Evolutionary conservation across 108 stramenopile genomes (phyloP).

Genomic region (Cylindrotheca fusiformis): DNA sequence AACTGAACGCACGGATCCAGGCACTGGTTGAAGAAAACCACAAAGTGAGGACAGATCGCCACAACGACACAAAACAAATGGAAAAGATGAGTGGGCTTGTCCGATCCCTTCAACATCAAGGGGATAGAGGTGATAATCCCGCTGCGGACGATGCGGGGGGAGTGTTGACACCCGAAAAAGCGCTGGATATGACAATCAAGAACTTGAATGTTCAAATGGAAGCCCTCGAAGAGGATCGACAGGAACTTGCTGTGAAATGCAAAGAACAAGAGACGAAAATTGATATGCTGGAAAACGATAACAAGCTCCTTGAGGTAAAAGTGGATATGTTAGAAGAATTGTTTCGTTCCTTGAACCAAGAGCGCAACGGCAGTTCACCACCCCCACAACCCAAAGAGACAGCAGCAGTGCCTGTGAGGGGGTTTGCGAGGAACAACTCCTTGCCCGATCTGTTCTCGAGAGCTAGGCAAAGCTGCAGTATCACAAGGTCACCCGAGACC

Average conservation of each 20-base stretch:
- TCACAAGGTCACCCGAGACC: too few relatives aligned
- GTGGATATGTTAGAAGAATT: conserved; percentile 26
- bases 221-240: conserved; percentile 20
- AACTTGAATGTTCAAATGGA: conserved; percentile 26
- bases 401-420: background rate
- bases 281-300: conserved; percentile 5
- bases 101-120: conserved; percentile 15
- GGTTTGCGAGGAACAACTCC: background rate
- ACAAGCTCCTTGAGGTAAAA: conserved; percentile 10
- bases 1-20: conserved; percentile 8
- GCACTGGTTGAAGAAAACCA: conserved; percentile 1
- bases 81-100: conserved; percentile 12
- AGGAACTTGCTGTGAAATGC: conserved; percentile 9
- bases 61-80: conserved; percentile 11
- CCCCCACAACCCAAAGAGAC: background rate
- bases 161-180: conserved; percentile 21
- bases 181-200: conserved; percentile 16
- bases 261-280: conserved; percentile 4
- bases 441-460: too few relatives aligned
- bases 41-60: background rate
- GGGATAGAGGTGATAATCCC: conserved; percentile 5
- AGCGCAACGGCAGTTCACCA: background rate
- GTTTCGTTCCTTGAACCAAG: conserved; percentile 16
- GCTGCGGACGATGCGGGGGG: conserved; percentile 14
- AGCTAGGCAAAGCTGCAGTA: too few relatives aligned